These are phyloP conservation scores for Scedosporium dehoogii DNA, from an alignment of 2,329 filamentous ascomycete genomes.

Conservation along the genomic window DNA sequence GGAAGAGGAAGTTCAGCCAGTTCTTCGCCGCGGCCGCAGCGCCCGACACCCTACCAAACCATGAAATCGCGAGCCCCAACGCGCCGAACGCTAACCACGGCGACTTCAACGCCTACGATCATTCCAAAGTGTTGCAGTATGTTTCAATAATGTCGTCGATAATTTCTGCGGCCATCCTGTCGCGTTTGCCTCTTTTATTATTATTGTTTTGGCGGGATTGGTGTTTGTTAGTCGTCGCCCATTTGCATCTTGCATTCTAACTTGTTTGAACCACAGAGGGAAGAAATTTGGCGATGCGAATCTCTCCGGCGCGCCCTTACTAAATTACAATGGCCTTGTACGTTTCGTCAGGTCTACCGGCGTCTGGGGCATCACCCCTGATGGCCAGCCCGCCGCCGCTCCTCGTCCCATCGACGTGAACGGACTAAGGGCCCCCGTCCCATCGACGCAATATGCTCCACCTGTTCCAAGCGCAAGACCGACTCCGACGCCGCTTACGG, in stretches of 20 bases:
- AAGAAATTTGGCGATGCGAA: slow-evolving; percentile 6
- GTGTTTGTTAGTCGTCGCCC: not conserved
- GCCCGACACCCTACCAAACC: slow-evolving; percentile 49
- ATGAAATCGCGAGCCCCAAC: slow-evolving; percentile 42
- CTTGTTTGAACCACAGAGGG: not conserved
- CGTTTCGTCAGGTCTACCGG: slow-evolving; percentile 2
- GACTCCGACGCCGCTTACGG: not conserved
- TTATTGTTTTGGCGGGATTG: not conserved
- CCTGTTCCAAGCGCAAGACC: not conserved
- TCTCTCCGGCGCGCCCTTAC: not conserved
- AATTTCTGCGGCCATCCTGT: slow-evolving; percentile 10
- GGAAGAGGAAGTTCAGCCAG: slow-evolving; percentile 85
- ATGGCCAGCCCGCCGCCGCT: not conserved
- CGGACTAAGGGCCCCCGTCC: not conserved
- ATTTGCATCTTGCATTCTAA: not conserved
- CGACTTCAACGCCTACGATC: slow-evolving; percentile 26
- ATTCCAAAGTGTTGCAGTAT: slow-evolving; percentile 48
- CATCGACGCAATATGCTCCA: not conserved
- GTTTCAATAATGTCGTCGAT: slow-evolving; percentile 20
- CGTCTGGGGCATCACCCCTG: not conserved
- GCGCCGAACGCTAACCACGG: slow-evolving; percentile 43
- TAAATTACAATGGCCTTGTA: not conserved
- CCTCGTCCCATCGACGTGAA: not conserved
- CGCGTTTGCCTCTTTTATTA: slow-evolving; percentile 12
- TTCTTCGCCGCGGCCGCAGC: slow-evolving; percentile 73